These are phyloP conservation scores for Dentipellis fragilis DNA, from an alignment of 768 basidiomycete genomes.

Conservation along the genomic window DNA sequence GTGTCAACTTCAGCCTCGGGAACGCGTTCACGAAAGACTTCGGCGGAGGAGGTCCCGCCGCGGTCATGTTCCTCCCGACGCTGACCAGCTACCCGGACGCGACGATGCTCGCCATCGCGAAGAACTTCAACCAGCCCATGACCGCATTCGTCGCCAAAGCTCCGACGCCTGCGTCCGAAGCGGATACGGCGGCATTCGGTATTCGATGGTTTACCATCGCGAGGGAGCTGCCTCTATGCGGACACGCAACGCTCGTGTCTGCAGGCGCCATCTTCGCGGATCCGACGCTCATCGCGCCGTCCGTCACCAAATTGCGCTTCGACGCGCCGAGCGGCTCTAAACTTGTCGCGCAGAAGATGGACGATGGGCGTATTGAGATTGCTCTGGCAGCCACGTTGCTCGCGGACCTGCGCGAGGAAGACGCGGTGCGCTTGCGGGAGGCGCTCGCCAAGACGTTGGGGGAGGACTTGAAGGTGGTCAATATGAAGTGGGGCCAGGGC, in stretches of 20 bases:
- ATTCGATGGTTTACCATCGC: constrained; percentile 22
- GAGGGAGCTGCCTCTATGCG: constrained; percentile 20
- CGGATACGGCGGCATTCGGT: constrained; percentile 4
- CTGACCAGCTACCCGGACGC: constrained; percentile 5
- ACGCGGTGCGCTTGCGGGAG: constrained; percentile 4
- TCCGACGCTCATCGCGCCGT: background rate
- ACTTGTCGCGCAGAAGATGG: constrained; percentile 3
- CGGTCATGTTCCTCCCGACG: constrained; percentile 19
- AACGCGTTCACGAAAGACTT: constrained; percentile 23
- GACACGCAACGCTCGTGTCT: constrained; percentile 24
- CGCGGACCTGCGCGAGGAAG: background rate
- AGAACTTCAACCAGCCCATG: constrained; percentile 17
- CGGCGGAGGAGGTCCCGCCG: constrained; percentile 24
- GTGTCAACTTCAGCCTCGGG: constrained; percentile 15
- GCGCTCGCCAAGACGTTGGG: constrained; percentile 3
- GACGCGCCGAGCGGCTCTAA: constrained; percentile 1
- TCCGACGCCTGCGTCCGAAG: background rate
- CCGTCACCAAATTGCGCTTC: background rate
- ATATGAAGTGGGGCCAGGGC: constrained; percentile 1
- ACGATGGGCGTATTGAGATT: constrained; percentile 7
- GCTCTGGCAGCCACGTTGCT: constrained; percentile 5
- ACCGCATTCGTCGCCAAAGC: constrained; percentile 11
- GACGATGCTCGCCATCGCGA: constrained; percentile 12
- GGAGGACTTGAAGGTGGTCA: constrained; percentile 1
- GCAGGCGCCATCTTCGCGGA: constrained; percentile 7